Conservation (phyloP, 768 basidiomycete genomes). For the Pisolithus sp. region DNA sequence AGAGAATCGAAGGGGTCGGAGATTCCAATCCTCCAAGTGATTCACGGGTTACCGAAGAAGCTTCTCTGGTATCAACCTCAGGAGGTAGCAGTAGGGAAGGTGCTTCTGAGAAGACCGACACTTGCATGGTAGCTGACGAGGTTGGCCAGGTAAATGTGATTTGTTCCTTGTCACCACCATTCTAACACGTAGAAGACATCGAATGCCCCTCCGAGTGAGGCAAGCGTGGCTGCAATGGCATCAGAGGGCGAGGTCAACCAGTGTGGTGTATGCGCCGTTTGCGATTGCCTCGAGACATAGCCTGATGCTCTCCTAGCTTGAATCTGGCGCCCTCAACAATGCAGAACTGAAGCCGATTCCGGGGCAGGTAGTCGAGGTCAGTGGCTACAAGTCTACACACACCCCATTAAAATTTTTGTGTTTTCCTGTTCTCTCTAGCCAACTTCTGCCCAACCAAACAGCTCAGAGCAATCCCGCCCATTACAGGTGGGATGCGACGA, state of each 20-base stretch:
- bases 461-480: constrained; percentile 3
- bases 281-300: constrained; percentile 10
- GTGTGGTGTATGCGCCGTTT: constrained; percentile 20
- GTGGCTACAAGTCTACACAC: background rate
- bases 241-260: constrained; percentile 14
- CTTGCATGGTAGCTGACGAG: constrained; percentile 12
- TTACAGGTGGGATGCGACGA: constrained; percentile 24
- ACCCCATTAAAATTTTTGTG: background rate
- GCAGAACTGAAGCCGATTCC: constrained; percentile 20
- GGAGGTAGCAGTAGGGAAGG: background rate
- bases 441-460: constrained; percentile 15
- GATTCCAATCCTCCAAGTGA: background rate
- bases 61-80: background rate
- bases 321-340: constrained; percentile 23
- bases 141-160: constrained; percentile 14
- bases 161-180: background rate
- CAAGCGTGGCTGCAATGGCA: constrained; percentile 2
- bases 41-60: background rate
- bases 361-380: constrained; percentile 9
- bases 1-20: constrained; percentile 18
- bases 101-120: constrained; percentile 3
- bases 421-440: constrained; percentile 7
- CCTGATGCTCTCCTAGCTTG: constrained; percentile 17
- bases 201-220: background rate
- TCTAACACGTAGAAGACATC: background rate